phyloP scores from a whole-genome alignment of 2,329 filamentous ascomycete genomes.

The Aureobasidium sp. region DNA sequence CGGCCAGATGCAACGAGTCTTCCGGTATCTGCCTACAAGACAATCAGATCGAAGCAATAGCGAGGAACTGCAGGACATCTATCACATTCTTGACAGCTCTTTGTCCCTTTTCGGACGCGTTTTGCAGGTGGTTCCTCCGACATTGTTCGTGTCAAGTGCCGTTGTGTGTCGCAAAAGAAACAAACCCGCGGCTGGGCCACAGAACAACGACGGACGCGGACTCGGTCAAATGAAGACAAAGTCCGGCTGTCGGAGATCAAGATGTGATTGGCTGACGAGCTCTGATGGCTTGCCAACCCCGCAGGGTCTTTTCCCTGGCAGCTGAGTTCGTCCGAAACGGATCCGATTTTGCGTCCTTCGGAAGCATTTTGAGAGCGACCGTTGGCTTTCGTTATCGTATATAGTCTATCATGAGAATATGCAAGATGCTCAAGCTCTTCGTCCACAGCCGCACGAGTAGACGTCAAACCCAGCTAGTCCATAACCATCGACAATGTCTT shows the following conservation, averaged over 20 bases:
- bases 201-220: background rate
- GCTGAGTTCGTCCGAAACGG: conserved; percentile 1
- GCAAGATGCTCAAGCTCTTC: background rate
- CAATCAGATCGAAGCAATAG: conserved; percentile 21
- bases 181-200: background rate
- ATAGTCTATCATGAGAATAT: background rate
- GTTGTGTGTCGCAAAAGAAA: background rate
- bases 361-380: background rate
- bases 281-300: background rate
- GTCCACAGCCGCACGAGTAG: background rate
- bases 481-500: background rate
- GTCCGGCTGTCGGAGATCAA: background rate
- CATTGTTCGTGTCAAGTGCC: background rate
- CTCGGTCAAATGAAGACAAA: background rate
- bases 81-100: conserved; percentile 28
- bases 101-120: conserved; percentile 27
- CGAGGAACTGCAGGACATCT: conserved; percentile 14
- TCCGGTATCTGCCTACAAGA: conserved; percentile 26
- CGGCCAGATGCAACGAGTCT: conserved; percentile 27
- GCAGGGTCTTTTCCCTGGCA: background rate
- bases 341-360: background rate
- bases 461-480: background rate
- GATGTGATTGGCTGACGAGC: background rate
- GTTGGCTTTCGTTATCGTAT: background rate
- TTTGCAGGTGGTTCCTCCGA: conserved; percentile 15